Evolutionary conservation across 257 asterid species (phyloP).

Genomic region (Osmanthus fragrans): DNA sequence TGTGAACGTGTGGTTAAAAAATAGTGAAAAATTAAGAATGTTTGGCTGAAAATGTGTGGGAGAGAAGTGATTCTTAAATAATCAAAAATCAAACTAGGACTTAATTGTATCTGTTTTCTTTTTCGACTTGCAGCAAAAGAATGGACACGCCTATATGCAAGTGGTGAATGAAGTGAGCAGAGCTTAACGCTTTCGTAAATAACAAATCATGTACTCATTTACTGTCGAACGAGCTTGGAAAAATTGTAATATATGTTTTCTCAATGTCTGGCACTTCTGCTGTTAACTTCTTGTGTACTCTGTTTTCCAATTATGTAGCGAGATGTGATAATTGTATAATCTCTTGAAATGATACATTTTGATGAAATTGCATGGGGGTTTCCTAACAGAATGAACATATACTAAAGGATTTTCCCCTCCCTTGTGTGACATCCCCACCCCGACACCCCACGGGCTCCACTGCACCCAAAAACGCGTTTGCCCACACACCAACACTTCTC

Average conservation of each 20-base stretch:
- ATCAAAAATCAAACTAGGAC: no score
- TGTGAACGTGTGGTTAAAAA: no score
- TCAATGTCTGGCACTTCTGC: slow-evolving; percentile 26
- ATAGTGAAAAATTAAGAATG: no score
- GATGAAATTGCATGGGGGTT: background rate
- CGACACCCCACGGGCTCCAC: no score
- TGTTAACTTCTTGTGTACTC: slow-evolving; percentile 25
- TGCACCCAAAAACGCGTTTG: no score
- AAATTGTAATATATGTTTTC: slow-evolving; percentile 16
- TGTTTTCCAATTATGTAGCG: slow-evolving; percentile 42
- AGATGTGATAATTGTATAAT: slow-evolving; percentile 21
- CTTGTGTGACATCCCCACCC: no score
- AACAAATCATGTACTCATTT: slow-evolving; percentile 36
- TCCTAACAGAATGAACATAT: no score
- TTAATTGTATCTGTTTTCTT: background rate
- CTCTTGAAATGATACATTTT: background rate
- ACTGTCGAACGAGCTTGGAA: slow-evolving; percentile 29
- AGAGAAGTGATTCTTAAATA: no score
- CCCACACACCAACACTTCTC: no score
- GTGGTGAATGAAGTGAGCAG: slow-evolving; percentile 58
- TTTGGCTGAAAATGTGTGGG: no score
- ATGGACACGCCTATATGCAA: slow-evolving; percentile 94
- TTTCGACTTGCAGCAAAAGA: slow-evolving; percentile 38
- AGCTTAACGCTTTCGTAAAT: slow-evolving; percentile 17
- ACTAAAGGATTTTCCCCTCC: no score